phyloP scores from a whole-genome alignment of 305 asterid species.

The Rubia occidens region DNA sequence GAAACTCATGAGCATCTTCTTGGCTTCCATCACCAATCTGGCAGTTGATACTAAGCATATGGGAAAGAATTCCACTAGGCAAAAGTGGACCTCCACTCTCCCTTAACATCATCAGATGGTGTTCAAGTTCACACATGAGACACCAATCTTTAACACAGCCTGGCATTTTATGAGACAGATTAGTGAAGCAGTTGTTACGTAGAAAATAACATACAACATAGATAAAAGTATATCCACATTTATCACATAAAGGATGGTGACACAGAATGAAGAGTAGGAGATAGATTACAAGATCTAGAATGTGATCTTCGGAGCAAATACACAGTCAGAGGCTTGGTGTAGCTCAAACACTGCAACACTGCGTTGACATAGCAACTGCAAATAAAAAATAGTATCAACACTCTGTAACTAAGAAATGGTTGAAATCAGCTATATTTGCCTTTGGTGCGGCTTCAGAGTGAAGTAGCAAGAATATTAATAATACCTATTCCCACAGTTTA shows the following conservation, averaged over 20 bases:
- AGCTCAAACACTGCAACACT: conserved; percentile 76
- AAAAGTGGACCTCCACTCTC: conserved; percentile 63
- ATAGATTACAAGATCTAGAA: conserved; percentile 53
- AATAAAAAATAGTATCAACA: conserved; percentile 13
- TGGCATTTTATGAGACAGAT: conserved; percentile 21
- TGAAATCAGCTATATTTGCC: background rate
- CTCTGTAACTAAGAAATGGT: background rate
- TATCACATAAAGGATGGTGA: background rate
- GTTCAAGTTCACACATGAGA: conserved; percentile 82
- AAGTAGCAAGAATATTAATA: conserved; percentile 10
- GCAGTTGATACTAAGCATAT: conserved; percentile 54
- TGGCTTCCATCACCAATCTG: conserved; percentile 85
- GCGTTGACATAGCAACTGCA: conserved; percentile 92
- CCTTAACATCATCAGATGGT: conserved; percentile 42
- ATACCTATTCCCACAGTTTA: conserved; percentile 84
- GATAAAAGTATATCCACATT: conserved; percentile 1
- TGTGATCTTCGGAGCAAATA: conserved; percentile 71
- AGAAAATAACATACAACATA: conserved; percentile 1
- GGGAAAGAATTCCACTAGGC: conserved; percentile 54
- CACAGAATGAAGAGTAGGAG: conserved; percentile 3
- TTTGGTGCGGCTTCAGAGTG: background rate
- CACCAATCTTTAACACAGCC: conserved; percentile 81
- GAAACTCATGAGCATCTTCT: conserved; percentile 91
- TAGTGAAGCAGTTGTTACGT: conserved; percentile 3
- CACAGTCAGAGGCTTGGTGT: conserved; percentile 66